Base-by-base conservation (phyloP, 2,329 filamentous ascomycete species). In the Monosporascus ibericus region DNA sequence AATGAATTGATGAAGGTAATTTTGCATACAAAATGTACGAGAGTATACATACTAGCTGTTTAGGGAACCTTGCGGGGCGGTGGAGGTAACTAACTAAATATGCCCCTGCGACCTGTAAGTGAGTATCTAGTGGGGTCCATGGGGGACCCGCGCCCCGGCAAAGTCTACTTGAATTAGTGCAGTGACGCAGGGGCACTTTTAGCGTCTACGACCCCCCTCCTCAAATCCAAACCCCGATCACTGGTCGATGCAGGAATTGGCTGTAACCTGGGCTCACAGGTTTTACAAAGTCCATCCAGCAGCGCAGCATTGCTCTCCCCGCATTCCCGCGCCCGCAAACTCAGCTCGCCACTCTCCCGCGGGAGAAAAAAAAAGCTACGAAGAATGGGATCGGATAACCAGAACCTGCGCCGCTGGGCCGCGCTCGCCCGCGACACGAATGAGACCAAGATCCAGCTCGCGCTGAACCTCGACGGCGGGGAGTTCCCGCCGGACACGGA, bases 361-460 rank as follows among this genome's bases (percentile, higher is more conserved):
- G 11, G 5, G 30, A 34, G 9, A 46, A 18, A 48, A 40, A 17
- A 11, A 38, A 30, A 48, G n/a, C n/a, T n/a, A 44, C 46, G 34
- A 59, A 34, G 40, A 17, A 68, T 67, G 65, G 64, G 58, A 30
- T 66, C 64, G 20, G 58, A 64, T n/a, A 49, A 56, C 3, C 20
- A 56, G 9, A 58, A 48, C 50, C 66, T 72, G 44, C 30, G 30
- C 30, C 88, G 92, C 67, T 90, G 86, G 70, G 85, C 90, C 48
- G 82, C 86, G 51, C 76, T 97, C 63, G 85, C 87, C 59, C 90
- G 94, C 69, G 87, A 92, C 72, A 99, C 94, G 66, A 97, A 97
- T 76, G 94, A 99, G 77, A 99, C 94, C 68, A 96, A 95, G 70
- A 95, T 99, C 71, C 86, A 94, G 68, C 80, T 97, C 58, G 89